A percentile compares a stretch with the other conserved stretches of the same genome.
Evolutionary conservation across 148 eudicot species (phyloP).

Genomic region (Diospyros kaki): DNA sequence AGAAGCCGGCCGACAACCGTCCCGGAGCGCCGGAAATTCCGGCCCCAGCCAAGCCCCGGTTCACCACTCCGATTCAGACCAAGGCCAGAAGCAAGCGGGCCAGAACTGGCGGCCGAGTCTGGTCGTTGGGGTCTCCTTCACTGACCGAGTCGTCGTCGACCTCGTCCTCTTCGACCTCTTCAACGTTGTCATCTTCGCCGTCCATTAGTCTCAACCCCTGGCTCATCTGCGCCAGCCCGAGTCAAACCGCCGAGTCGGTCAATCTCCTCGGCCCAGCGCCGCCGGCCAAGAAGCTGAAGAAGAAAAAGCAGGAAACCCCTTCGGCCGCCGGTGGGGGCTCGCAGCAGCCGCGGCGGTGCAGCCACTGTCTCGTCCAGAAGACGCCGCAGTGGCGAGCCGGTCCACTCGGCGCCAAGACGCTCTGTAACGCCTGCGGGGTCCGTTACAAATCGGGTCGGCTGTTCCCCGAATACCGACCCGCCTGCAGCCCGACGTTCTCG

Average conservation of each 20-base stretch:
- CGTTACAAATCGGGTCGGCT: conserved; percentile 46
- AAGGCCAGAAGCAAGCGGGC: conserved; percentile 37
- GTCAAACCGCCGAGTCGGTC: conserved; percentile 24
- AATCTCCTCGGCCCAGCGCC: conserved; percentile 1
- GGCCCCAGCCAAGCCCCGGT: conserved; percentile 3
- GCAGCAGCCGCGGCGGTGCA: conserved; percentile 30
- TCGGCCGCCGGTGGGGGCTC: neutral
- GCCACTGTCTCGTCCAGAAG: conserved; percentile 44
- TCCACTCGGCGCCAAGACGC: conserved; percentile 39
- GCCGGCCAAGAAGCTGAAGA: conserved; percentile 13
- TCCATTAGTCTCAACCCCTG: conserved; percentile 9
- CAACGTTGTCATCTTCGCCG: conserved; percentile 11
- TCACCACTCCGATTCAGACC: conserved; percentile 33
- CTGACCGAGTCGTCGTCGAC: conserved; percentile 17
- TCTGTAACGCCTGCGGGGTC: conserved; percentile 52
- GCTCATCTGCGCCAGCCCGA: conserved; percentile 1
- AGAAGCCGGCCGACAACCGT: neutral
- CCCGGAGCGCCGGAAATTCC: conserved; percentile 9
- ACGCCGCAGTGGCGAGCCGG: conserved; percentile 55
- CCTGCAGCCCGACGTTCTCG: conserved; percentile 50
- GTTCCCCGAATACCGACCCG: conserved; percentile 37
- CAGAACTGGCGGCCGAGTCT: conserved; percentile 25
- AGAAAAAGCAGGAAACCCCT: neutral
- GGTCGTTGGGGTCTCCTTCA: conserved; percentile 28
- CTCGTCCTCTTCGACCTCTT: conserved; percentile 18